Evolutionary conservation across 176 grass and related monocot genomes (phyloP).

Genomic region (Aegilops tauschii): DNA sequence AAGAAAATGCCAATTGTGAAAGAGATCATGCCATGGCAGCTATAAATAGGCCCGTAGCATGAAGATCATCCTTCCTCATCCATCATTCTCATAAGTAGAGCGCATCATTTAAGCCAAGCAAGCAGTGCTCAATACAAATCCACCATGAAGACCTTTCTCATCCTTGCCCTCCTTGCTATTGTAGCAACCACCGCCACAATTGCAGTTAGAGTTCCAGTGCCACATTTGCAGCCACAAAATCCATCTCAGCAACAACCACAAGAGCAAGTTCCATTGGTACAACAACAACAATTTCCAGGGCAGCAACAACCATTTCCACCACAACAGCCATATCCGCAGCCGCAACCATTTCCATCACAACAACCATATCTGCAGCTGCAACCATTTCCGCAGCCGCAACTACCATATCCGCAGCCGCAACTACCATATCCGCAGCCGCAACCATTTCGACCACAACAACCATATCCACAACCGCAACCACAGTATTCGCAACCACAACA

Average conservation of each 20-base stretch:
- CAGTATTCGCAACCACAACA: too few species aligned
- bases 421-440: too few species aligned
- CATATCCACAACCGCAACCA: too few species aligned
- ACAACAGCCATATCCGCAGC: neutral
- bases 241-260: neutral
- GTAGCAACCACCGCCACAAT: neutral
- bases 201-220: neutral
- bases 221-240: neutral
- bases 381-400: neutral
- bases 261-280: neutral
- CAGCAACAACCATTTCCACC: neutral
- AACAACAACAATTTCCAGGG: neutral
- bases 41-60: constrained; percentile 2
- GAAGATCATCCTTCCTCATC: neutral
- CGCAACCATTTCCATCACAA: too few species aligned
- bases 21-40: neutral
- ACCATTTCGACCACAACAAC: too few species aligned
- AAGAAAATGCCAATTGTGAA: neutral
- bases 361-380: neutral
- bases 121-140: neutral
- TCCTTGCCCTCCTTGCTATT: neutral
- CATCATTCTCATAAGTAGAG: neutral
- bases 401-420: neutral
- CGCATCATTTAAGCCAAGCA: neutral
- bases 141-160: neutral